Percentiles rank a stretch among this genome's conserved stretches.
These are phyloP conservation scores for Microbotryomycetes sp. DNA, from an alignment of 1,284 basidiomycete genomes.

Conservation along the genomic window DNA sequence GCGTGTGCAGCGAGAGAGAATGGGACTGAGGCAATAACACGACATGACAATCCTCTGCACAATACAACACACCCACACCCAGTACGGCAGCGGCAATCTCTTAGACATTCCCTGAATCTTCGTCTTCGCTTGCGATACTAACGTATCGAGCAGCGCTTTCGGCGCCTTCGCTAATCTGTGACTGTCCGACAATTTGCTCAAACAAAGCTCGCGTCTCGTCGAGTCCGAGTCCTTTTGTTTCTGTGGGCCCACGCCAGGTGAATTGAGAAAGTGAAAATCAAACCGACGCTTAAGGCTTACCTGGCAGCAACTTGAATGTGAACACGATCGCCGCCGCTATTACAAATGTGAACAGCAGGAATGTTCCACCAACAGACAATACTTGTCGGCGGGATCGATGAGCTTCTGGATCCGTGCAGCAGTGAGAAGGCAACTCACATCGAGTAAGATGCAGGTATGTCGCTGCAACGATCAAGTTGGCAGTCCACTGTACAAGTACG, in stretches of 20 bases:
- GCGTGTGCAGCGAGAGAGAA: not conserved
- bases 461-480: slow-evolving; percentile 23
- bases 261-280: slow-evolving; percentile 12
- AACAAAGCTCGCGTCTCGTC: slow-evolving; percentile 17
- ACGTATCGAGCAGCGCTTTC: not conserved
- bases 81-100: no score
- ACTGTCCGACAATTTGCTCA: slow-evolving; percentile 1
- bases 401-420: not conserved
- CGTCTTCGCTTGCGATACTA: not conserved
- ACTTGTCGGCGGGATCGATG: not conserved
- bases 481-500: slow-evolving; percentile 10
- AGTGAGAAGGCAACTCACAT: not conserved
- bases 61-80: no score
- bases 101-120: no score
- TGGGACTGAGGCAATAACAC: no score
- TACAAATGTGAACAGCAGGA: slow-evolving; percentile 12
- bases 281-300: slow-evolving; percentile 3
- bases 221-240: slow-evolving; percentile 24
- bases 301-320: not conserved
- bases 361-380: slow-evolving; percentile 9
- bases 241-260: not conserved
- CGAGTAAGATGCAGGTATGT: slow-evolving; percentile 17
- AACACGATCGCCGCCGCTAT: not conserved
- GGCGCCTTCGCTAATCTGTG: not conserved
- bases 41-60: not conserved